Conservation (phyloP, 768 basidiomycete genomes). For the Hericium rajendrae region DNA sequence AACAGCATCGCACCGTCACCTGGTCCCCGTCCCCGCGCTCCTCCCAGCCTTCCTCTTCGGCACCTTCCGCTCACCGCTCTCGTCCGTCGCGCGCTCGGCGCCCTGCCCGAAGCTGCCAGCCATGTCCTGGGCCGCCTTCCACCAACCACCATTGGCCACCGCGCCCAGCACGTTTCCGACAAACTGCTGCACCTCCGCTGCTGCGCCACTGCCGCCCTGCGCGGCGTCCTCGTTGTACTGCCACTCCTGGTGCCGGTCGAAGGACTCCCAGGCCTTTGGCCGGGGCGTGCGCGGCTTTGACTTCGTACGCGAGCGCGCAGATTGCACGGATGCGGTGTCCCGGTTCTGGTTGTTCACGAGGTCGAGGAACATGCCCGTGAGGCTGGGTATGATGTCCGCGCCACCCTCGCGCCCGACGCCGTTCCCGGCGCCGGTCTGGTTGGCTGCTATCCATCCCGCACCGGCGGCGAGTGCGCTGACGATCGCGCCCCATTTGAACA, state of each 20-base stretch:
- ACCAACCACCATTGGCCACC: slow-evolving; percentile 7
- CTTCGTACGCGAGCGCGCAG: slow-evolving; percentile 11
- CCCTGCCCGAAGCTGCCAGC: neutral
- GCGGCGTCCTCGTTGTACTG: slow-evolving; percentile 29
- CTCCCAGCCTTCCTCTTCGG: neutral
- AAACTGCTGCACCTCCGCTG: slow-evolving; percentile 34
- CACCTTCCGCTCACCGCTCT: neutral
- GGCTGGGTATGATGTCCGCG: slow-evolving; percentile 25
- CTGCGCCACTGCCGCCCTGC: slow-evolving; percentile 16
- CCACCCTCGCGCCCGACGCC: slow-evolving; percentile 22
- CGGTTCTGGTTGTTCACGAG: neutral
- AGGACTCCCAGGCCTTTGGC: slow-evolving; percentile 59
- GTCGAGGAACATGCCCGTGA: slow-evolving; percentile 34
- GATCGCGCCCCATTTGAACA: slow-evolving; percentile 71
- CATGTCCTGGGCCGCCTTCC: slow-evolving; percentile 5
- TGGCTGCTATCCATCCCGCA: slow-evolving; percentile 43
- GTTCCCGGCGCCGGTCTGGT: slow-evolving; percentile 19
- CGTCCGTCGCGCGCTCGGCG: neutral
- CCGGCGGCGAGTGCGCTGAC: slow-evolving; percentile 44
- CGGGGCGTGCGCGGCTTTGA: slow-evolving; percentile 15
- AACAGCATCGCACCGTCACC: no score
- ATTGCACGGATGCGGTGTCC: slow-evolving; percentile 12
- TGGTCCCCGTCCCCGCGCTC: neutral
- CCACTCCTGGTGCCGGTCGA: slow-evolving; percentile 52
- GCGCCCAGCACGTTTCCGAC: slow-evolving; percentile 33